phyloP scores from a whole-genome alignment of 352 stramenopile species.

The Phytophthora niederhauseri region DNA sequence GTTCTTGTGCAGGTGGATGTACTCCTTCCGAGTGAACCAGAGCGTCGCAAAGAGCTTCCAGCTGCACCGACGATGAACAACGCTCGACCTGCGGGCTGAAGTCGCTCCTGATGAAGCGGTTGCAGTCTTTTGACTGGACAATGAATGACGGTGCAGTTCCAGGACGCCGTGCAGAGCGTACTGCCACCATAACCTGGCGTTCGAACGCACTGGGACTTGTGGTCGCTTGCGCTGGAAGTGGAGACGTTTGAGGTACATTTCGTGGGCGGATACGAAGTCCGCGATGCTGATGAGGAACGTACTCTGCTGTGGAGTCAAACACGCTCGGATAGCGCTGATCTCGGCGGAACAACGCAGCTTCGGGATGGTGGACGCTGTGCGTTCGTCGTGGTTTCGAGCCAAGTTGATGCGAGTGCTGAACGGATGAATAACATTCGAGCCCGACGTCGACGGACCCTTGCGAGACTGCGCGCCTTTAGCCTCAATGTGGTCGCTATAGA shows the following conservation, averaged over 20 bases:
- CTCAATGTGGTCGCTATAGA: constrained; percentile 71
- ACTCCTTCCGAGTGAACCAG: constrained; percentile 70
- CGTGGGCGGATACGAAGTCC: constrained; percentile 81
- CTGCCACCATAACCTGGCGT: constrained; percentile 74
- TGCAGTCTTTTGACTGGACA: constrained; percentile 12
- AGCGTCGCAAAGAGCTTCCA: constrained; percentile 71
- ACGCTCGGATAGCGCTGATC: constrained; percentile 69
- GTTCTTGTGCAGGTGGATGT: constrained; percentile 80
- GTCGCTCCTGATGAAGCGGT: background rate
- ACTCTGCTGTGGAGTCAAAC: constrained; percentile 72
- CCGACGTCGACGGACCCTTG: constrained; percentile 22
- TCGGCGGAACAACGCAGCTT: constrained; percentile 72
- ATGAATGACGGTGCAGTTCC: constrained; percentile 47
- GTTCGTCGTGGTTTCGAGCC: constrained; percentile 79
- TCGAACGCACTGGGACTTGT: constrained; percentile 46
- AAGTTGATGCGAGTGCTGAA: constrained; percentile 81
- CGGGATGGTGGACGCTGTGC: constrained; percentile 69
- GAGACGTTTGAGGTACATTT: constrained; percentile 84
- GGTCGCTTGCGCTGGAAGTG: constrained; percentile 75
- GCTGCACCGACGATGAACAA: constrained; percentile 31
- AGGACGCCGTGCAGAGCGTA: constrained; percentile 78
- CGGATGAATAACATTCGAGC: constrained; percentile 72
- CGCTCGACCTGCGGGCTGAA: constrained; percentile 12
- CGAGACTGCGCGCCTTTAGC: constrained; percentile 3
- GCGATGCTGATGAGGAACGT: constrained; percentile 80